A percentile compares a stretch with the other conserved stretches of the same genome.
Conservation (phyloP, 2,329 filamentous ascomycete species). For the Sarocladium brachiariae region DNA sequence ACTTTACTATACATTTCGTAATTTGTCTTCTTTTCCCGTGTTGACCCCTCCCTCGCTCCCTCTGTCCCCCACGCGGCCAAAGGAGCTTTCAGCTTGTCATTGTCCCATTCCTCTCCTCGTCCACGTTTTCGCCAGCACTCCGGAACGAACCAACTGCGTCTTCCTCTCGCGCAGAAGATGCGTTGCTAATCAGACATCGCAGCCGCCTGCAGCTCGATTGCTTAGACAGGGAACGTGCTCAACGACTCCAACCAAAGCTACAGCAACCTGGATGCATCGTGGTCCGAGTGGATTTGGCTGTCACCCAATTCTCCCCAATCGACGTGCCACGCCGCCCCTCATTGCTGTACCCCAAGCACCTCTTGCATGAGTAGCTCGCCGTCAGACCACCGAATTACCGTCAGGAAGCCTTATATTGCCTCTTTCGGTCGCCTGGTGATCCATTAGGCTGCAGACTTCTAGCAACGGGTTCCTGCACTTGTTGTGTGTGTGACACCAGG, state of each 20-base stretch:
- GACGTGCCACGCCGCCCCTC: constrained; percentile 5
- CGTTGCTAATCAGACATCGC: not conserved
- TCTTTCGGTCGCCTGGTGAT: not conserved
- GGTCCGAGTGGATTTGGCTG: constrained; percentile 8
- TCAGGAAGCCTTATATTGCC: not conserved
- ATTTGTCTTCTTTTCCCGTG: not conserved
- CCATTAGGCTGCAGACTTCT: not conserved
- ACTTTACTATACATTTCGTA: not conserved
- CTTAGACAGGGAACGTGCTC: not conserved
- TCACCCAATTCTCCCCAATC: constrained; percentile 3
- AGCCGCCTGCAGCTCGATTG: not conserved
- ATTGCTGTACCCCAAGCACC: not conserved
- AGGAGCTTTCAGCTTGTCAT: too few species aligned
- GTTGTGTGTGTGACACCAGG: not conserved
- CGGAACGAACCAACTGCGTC: too few species aligned
- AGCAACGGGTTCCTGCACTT: not conserved
- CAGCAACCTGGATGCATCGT: not conserved
- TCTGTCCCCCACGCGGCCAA: not conserved
- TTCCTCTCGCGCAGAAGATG: not conserved
- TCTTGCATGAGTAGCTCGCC: not conserved
- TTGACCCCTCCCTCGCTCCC: not conserved
- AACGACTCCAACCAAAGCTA: not conserved
- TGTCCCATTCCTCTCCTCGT: too few species aligned
- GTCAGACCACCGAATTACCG: not conserved
- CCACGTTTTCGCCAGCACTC: too few species aligned